Conservation (phyloP, 208 protist species). For the Zelonia costaricensis region DNA sequence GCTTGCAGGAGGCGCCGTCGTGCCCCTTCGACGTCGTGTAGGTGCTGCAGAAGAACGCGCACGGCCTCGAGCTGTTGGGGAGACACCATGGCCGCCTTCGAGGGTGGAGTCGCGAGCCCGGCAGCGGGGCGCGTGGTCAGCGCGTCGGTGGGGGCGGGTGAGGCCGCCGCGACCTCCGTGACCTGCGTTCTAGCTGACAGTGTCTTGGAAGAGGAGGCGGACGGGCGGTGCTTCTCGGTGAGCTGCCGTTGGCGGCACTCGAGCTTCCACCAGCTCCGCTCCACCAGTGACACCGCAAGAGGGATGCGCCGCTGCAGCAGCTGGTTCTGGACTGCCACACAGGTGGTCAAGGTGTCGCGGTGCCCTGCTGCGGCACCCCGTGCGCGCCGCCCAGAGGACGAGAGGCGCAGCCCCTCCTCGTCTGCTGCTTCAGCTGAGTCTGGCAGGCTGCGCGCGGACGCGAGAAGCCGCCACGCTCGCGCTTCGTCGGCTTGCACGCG, state of each 20-base stretch:
- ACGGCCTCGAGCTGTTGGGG: conserved; percentile 23
- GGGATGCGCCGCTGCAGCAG: conserved; percentile 70
- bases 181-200: not conserved
- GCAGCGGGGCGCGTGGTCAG: not conserved
- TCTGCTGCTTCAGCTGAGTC: not conserved
- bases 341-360: not conserved
- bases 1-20: conserved; percentile 37
- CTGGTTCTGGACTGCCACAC: conserved; percentile 38
- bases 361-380: not conserved
- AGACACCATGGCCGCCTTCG: not conserved
- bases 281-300: conserved; percentile 68
- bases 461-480: conserved; percentile 5
- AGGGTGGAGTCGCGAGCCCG: not conserved
- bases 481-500: conserved; percentile 14
- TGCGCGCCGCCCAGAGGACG: not conserved
- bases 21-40: conserved; percentile 57
- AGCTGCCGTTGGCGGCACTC: conserved; percentile 13
- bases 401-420: not conserved
- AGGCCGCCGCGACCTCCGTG: not conserved
- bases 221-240: not conserved
- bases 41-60: conserved; percentile 27
- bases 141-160: not conserved
- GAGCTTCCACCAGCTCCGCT: conserved; percentile 47
- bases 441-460: not conserved
- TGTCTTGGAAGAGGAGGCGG: too few relatives aligned